Base-by-base conservation (phyloP, 2,329 filamentous ascomycete species). In the Monosporascus cannonballus region DNA sequence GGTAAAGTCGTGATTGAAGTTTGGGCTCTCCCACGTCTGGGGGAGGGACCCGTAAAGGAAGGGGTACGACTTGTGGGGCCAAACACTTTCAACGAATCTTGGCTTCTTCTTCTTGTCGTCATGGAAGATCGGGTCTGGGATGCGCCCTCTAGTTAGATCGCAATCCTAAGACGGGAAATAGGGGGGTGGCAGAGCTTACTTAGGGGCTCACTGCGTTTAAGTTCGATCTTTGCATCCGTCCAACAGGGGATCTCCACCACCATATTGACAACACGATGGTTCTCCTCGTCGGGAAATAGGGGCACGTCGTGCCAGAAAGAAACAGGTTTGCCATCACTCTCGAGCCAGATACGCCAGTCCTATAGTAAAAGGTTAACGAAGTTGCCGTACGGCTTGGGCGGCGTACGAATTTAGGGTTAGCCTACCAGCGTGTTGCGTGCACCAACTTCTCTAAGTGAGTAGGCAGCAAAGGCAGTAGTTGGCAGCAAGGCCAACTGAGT, bases 21-120 rank as follows among this genome's bases (percentile, higher is more conserved):
- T 74, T 22, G 71, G 69, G 48, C 69, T 70, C 59, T 75, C 72
- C 72, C 72, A 75, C 0, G 72, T 75, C 56, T 74, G 73, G 0
- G 72, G 72, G 20, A 75, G 71, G 4, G 72, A 73, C 0, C 72
- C 72, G 48, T 75, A 75, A 25, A 70, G 63, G 55, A 74, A 73
- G 0, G 72, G 73, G 38, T 75, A 75, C 0, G 69, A 64, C 60
- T 70, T 73, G 60, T 74, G 71, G 38, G 73, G 72, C 70, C 71
- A 75, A 9, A 74, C 65, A 25, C 64, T 73, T 49, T 71, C 68
- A 14, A 75, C 71, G 22, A 71, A 75, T 24, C 72, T 64, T 15
- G 67, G 68, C 34, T 61, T 56, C 1, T 65, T 59, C 15, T 71
- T 65, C 47, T 68, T 67, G n/a, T 67, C 63, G n/a, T 74, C 72